Percentiles rank a stretch among this genome's conserved stretches.
Conservation (phyloP, 2,329 filamentous ascomycete genomes). For the Talaromyces albobiverticillius region DNA sequence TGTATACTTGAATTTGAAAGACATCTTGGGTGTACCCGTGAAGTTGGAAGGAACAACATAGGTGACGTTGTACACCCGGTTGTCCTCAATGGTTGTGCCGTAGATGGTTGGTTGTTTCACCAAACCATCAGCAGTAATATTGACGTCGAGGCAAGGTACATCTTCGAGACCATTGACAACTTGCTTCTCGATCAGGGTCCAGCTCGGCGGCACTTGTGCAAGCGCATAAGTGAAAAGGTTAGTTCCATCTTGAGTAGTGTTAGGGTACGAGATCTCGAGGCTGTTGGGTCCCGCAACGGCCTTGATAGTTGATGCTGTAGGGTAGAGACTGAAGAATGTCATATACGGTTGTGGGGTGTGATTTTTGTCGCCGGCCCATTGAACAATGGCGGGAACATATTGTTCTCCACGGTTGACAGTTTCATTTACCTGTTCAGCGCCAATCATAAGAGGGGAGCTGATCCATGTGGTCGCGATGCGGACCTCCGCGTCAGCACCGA, state of each 20-base stretch:
- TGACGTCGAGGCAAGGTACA: conserved; percentile 41
- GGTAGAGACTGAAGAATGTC: conserved; percentile 42
- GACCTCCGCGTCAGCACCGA: conserved; percentile 24
- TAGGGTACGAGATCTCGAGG: conserved; percentile 39
- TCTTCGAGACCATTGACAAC: conserved; percentile 31
- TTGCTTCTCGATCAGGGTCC: conserved; percentile 33
- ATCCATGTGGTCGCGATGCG: conserved; percentile 43
- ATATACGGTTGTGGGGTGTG: conserved; percentile 41
- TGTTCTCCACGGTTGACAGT: conserved; percentile 37
- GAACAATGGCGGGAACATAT: conserved; percentile 47
- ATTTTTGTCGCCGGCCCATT: conserved; percentile 43
- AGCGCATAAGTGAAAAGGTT: conserved; percentile 41
- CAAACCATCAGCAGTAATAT: conserved; percentile 38
- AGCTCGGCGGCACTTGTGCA: conserved; percentile 37
- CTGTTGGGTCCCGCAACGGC: conserved; percentile 35
- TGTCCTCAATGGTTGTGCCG: conserved; percentile 37
- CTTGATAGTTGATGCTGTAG: conserved; percentile 42
- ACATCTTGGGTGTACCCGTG: conserved; percentile 36
- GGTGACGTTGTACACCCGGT: conserved; percentile 47
- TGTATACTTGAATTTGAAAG: conserved; percentile 32
- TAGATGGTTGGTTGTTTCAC: conserved; percentile 37
- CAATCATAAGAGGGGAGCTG: conserved; percentile 44
- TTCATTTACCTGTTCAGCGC: conserved; percentile 38
- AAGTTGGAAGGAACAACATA: conserved; percentile 44
- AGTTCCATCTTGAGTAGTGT: conserved; percentile 39